Conservation (phyloP, 202 grass and related monocot genomes). For the Zizania palustris region DNA sequence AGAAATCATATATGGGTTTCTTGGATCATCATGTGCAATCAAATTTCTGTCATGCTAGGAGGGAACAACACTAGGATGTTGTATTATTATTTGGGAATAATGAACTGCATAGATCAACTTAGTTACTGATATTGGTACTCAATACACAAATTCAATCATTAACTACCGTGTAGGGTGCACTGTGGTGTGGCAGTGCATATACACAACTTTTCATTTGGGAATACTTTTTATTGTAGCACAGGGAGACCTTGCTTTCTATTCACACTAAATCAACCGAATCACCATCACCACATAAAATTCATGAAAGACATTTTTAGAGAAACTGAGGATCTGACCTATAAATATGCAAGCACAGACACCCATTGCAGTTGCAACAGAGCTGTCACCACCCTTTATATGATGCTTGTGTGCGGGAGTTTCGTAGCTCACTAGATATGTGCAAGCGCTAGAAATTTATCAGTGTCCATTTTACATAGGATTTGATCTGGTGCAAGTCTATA, state of each 20-base stretch:
- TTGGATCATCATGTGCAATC: conserved; percentile 4
- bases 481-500: conserved; percentile 26
- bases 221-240: conserved; percentile 3
- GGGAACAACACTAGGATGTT: not conserved
- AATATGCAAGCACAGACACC: conserved; percentile 28
- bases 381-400: conserved; percentile 45
- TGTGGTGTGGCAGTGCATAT: not conserved
- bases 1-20: conserved; percentile 1
- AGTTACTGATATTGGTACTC: not conserved
- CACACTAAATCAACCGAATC: conserved; percentile 33
- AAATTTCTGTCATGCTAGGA: not conserved
- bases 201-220: not conserved
- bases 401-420: conserved; percentile 44
- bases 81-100: not conserved
- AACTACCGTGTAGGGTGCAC: not conserved
- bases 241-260: conserved; percentile 38
- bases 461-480: conserved; percentile 33
- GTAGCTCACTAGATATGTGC: conserved; percentile 39
- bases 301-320: conserved; percentile 11
- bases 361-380: conserved; percentile 55
- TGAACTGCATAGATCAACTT: conserved; percentile 10
- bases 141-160: conserved; percentile 11
- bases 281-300: conserved; percentile 23
- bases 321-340: conserved; percentile 25
- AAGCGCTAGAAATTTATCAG: conserved; percentile 30